Percentiles rank a stretch among this genome's conserved stretches.
Evolutionary conservation across 140 eudicot genomes (phyloP).

Genomic region (Flaveria floridana): DNA sequence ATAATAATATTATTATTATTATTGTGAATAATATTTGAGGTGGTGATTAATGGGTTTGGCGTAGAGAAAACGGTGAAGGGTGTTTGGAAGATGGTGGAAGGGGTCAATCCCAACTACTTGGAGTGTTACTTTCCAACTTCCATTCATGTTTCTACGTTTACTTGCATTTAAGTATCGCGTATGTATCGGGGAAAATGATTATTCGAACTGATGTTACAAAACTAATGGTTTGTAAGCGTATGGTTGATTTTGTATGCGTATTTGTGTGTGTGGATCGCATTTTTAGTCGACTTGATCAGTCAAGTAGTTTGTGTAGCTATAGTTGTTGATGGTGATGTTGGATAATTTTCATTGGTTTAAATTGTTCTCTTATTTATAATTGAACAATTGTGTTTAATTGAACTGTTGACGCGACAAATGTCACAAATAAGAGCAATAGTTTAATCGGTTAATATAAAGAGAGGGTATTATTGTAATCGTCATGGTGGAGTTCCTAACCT

Average conservation of each 20-base stretch:
- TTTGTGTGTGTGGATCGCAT: slow-evolving; percentile 4
- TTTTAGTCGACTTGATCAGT: not conserved
- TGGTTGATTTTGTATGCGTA: not conserved
- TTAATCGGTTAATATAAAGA: not conserved
- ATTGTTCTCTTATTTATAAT: not conserved
- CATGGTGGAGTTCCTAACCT: not conserved
- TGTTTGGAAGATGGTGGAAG: slow-evolving; percentile 42
- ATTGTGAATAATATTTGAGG: slow-evolving; percentile 21
- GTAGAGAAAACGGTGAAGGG: slow-evolving; percentile 48
- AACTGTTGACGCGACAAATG: not conserved
- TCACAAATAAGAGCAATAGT: not conserved
- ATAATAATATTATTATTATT: not conserved
- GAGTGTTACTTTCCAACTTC: slow-evolving; percentile 39
- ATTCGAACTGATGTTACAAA: not conserved
- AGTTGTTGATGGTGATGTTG: not conserved
- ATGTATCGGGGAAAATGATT: not conserved
- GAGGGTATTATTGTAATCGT: not conserved
- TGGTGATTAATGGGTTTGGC: slow-evolving; percentile 25
- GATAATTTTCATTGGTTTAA: not conserved
- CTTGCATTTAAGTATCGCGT: not conserved
- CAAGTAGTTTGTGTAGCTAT: not conserved
- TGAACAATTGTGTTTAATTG: not conserved
- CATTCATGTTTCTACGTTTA: slow-evolving; percentile 18
- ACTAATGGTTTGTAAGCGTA: not conserved
- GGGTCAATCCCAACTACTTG: slow-evolving; percentile 49